phyloP scores from a whole-genome alignment of 2,329 filamentous ascomycete species.

The Cladosporium velox region DNA sequence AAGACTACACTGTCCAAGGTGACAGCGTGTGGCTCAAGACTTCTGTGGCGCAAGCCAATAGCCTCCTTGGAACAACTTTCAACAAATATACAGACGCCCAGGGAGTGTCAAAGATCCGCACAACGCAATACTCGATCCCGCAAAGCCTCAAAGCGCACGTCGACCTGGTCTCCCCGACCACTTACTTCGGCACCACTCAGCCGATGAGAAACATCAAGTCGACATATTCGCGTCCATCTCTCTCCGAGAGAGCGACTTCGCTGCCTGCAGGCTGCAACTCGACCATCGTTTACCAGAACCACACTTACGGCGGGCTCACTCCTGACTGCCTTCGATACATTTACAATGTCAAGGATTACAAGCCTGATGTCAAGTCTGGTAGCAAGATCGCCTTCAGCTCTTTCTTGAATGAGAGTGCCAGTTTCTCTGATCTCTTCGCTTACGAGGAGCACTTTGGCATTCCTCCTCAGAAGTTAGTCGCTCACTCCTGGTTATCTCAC shows the following conservation, averaged over 20 bases:
- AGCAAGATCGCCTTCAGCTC: slow-evolving; percentile 43
- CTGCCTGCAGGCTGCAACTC: slow-evolving; percentile 5
- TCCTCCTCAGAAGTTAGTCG: slow-evolving; percentile 46
- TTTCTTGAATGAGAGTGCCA: slow-evolving; percentile 55
- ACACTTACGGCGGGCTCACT: slow-evolving; percentile 52
- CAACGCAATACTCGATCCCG: slow-evolving; percentile 64
- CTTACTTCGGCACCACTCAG: slow-evolving; percentile 54
- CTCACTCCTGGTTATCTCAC: not conserved
- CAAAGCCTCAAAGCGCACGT: slow-evolving; percentile 56
- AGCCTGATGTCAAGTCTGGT: slow-evolving; percentile 19
- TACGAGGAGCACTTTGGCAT: slow-evolving; percentile 47
- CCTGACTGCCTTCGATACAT: slow-evolving; percentile 55
- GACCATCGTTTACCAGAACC: slow-evolving; percentile 35
- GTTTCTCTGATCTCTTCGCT: slow-evolving; percentile 48
- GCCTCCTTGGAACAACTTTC: slow-evolving; percentile 60
- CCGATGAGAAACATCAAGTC: slow-evolving; percentile 23
- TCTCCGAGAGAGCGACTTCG: not conserved
- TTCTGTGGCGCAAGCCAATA: slow-evolving; percentile 52
- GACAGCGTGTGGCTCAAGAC: slow-evolving; percentile 65
- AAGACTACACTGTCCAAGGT: slow-evolving; percentile 53
- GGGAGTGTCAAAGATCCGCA: slow-evolving; percentile 49
- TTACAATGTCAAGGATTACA: slow-evolving; percentile 50
- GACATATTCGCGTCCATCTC: slow-evolving; percentile 26
- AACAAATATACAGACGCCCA: slow-evolving; percentile 50
- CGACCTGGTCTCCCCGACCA: slow-evolving; percentile 61